A percentile compares a stretch with the other conserved stretches of the same genome.
These are phyloP conservation scores for Vanrija pseudolonga DNA, from an alignment of 1,284 basidiomycete species.

Conservation along the genomic window DNA sequence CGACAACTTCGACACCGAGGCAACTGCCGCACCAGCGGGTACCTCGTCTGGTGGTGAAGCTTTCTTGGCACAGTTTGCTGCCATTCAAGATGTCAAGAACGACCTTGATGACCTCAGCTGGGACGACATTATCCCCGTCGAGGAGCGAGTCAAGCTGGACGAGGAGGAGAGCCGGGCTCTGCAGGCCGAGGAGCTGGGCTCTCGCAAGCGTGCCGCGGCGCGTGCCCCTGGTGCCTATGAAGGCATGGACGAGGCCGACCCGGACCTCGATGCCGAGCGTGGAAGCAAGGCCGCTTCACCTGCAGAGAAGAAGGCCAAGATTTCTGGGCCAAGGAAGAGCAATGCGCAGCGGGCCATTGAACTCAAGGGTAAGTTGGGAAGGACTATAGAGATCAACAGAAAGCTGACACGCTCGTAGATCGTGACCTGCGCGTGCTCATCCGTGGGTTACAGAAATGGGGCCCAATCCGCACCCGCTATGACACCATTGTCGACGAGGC, in stretches of 20 bases:
- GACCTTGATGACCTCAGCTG: constrained; percentile 72
- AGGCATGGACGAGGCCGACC: constrained; percentile 81
- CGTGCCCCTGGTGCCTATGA: constrained; percentile 69
- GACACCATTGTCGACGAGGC: constrained; percentile 88
- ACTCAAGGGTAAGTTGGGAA: constrained; percentile 59
- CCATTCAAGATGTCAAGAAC: constrained; percentile 96
- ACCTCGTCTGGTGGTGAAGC: constrained; percentile 94
- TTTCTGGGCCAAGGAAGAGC: constrained; percentile 48
- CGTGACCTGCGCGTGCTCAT: constrained; percentile 94
- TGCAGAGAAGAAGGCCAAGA: constrained; percentile 39
- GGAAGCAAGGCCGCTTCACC: constrained; percentile 54
- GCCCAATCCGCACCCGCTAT: constrained; percentile 91
- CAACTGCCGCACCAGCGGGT: constrained; percentile 71
- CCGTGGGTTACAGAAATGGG: constrained; percentile 94
- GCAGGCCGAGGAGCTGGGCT: constrained; percentile 53
- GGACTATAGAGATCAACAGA: background rate
- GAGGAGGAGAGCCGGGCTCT: constrained; percentile 61
- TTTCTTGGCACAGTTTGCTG: constrained; percentile 92
- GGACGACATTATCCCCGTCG: constrained; percentile 98
- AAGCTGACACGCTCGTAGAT: constrained; percentile 52
- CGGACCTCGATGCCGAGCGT: constrained; percentile 48
- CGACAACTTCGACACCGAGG: constrained; percentile 93
- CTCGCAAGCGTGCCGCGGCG: constrained; percentile 78
- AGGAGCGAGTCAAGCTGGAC: constrained; percentile 82
- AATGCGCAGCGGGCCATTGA: constrained; percentile 92